Base-by-base conservation (phyloP, 768 basidiomycete species). In the Suillus occidentalis region DNA sequence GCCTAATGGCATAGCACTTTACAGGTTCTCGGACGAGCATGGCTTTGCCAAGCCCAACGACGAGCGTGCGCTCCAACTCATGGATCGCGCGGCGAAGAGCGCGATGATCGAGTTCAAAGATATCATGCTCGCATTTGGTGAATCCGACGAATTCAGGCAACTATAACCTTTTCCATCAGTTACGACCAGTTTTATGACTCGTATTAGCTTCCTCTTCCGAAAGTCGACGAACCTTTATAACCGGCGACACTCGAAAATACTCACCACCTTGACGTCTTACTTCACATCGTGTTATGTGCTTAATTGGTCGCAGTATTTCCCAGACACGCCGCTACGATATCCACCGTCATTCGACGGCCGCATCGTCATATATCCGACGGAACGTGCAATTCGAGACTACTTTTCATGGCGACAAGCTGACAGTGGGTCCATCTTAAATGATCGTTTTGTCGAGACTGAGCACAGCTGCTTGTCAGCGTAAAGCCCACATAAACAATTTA, bases 401-500 rank as follows among this genome's bases (percentile, higher is more conserved):
- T 96, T 98, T 73, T 79, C 92, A 0, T 99, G 97, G 97, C 80
- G 97, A 65, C 97, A 99, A 75, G 92, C 90, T 0, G 97, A 99
- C 73, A 97, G 97, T 97, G 72, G 66, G 94, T 78, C 25, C 13
- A 55, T 14, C 25, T 45, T 0, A 25, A 40, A 50, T 6, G n/a
- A 60, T 18, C 9, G 20, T 31, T n/a, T 31, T 28, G 42, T 60
- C 64, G 60, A 36, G 16, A 57, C 39, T 70, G 31, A 65, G 66
- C 69, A 45, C 39, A 60, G 70, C 69, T 69, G 68, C 62, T 62
- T 61, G 68, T 59, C 60, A 67, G 63, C 64, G 60, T 67, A 28
- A 74, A 98, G 96, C 97, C 0, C 97, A 99, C 73, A 91, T 99
- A 73, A 99, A 99, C 73, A 99, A 99, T 74, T 79, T 99, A 28